Evolutionary conservation across 331 rosid species (phyloP), one percentile per base, ranked within the genome.

Genomic region (Malus hybrid): DNA sequence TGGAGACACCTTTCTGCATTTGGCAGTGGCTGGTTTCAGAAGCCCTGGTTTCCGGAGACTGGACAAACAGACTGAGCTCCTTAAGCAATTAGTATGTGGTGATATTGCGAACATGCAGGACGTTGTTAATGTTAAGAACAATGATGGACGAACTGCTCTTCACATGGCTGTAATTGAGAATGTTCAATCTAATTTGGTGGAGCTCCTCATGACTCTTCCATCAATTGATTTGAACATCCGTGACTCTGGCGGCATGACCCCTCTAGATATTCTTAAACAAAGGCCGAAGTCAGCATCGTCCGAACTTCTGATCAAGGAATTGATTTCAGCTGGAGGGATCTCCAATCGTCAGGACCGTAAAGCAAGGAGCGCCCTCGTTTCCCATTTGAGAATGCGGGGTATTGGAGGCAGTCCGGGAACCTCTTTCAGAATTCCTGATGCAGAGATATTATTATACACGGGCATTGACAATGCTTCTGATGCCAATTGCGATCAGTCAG

Each of bases 1-100:
- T 73, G 98, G 97, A 42, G 97, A 91, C 76, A 91, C 98, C 67
- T 84, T 90, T 80, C 96, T 90, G 78, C 98, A 91, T 78, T 81
- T 85, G 88, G 96, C 96, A 10, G 95, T 88, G 67, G 83, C 96
- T 79, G 98, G 98, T 79, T 93, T 93, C 86, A 82, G 81, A 66
- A 86, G 93, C 76, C 93, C 95, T 9, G 97, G 98, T 59, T 93
- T 93, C 62, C 81, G 87, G 27, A 85, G 92, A 82, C 73, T 93
- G 46, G 96, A 93, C 84, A 82, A 80, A 83, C 98, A 88, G 69
- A 73, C 76, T 28, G 96, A 86, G 80, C 92, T 91, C 77, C 79
- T 90, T 90, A 85, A 84, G 77, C 80, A 77, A 48, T 72, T 90
- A 72, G 72, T 88, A 13, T 62, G 81, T 39, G 88, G 81, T 14